Conservation (phyloP, 2,329 filamentous ascomycete genomes). For the Ceratocystiopsis brevicomis region DNA sequence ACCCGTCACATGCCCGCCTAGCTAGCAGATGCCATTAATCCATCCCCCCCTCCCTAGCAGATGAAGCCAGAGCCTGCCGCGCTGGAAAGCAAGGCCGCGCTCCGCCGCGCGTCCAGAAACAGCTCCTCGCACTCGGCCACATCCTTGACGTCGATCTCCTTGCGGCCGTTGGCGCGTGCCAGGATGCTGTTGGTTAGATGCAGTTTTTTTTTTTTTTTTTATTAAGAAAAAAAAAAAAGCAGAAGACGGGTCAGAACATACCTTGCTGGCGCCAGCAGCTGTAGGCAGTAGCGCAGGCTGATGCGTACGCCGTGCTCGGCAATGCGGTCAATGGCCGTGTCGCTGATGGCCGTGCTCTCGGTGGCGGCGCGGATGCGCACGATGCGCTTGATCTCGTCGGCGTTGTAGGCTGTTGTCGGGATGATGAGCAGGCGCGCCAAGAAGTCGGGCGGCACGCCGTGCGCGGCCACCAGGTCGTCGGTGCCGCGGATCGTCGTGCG, state of each 20-base stretch:
- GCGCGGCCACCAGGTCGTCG: constrained; percentile 62
- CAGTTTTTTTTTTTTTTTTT: not conserved
- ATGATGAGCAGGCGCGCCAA: constrained; percentile 88
- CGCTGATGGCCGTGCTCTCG: constrained; percentile 61
- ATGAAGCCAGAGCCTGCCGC: constrained; percentile 48
- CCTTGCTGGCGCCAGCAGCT: constrained; percentile 73
- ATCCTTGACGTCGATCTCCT: constrained; percentile 58
- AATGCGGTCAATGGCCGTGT: constrained; percentile 72
- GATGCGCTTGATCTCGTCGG: constrained; percentile 82
- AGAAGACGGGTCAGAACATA: constrained; percentile 17
- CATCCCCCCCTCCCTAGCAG: constrained; percentile 21
- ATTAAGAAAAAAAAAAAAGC: constrained; percentile 4
- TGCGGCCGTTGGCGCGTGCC: constrained; percentile 63
- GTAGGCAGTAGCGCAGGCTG: constrained; percentile 80
- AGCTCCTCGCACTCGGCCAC: constrained; percentile 67
- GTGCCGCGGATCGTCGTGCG: constrained; percentile 84
- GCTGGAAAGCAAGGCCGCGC: constrained; percentile 46
- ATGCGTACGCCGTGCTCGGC: constrained; percentile 74
- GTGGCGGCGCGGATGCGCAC: constrained; percentile 68
- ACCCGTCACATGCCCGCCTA: too few species aligned
- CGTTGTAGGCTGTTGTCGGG: constrained; percentile 75
- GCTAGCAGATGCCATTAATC: too few species aligned
- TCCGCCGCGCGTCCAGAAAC: constrained; percentile 66
- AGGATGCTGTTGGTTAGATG: constrained; percentile 43
- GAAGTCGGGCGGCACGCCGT: constrained; percentile 88